Conservation (phyloP, 371 early-diverging fungal genomes). For the Basidiobolus heterosporus region DNA sequence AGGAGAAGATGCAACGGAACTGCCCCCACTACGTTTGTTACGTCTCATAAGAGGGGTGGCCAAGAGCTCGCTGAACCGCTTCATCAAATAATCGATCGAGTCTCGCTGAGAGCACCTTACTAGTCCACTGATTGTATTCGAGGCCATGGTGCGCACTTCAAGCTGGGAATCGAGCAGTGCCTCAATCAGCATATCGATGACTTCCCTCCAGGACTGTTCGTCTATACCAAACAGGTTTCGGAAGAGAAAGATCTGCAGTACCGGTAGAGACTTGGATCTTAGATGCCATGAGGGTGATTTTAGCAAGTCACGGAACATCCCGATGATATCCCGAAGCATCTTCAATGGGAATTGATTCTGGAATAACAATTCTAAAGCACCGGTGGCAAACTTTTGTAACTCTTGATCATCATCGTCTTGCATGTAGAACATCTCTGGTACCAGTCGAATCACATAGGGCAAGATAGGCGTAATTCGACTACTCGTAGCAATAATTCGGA, state of each 20-base stretch:
- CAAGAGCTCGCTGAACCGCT: slow-evolving; percentile 14
- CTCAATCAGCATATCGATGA: not conserved
- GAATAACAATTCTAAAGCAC: too few species aligned
- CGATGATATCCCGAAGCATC: too few species aligned
- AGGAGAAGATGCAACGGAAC: too few species aligned
- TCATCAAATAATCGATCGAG: slow-evolving; percentile 38
- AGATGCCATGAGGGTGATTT: slow-evolving; percentile 54
- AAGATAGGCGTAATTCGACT: slow-evolving; percentile 5
- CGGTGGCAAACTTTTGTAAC: too few species aligned
- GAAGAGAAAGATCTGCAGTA: slow-evolving; percentile 64
- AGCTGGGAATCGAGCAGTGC: slow-evolving; percentile 1
- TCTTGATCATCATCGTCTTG: slow-evolving; percentile 39
- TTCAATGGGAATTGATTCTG: too few species aligned
- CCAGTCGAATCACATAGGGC: slow-evolving; percentile 26
- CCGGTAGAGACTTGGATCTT: slow-evolving; percentile 46
- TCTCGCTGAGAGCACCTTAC: slow-evolving; percentile 71
- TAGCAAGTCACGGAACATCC: too few species aligned
- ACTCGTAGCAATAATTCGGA: not conserved
- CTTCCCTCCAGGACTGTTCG: not conserved
- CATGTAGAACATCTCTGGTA: slow-evolving; percentile 48
- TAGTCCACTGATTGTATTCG: slow-evolving; percentile 64
- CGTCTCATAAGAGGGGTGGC: slow-evolving; percentile 9
- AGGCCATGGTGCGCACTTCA: slow-evolving; percentile 66
- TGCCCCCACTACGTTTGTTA: slow-evolving; percentile 3
- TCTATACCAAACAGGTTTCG: slow-evolving; percentile 24